Evolutionary conservation across 2,329 filamentous ascomycete species (phyloP).

Genomic region (Nemania serpens): DNA sequence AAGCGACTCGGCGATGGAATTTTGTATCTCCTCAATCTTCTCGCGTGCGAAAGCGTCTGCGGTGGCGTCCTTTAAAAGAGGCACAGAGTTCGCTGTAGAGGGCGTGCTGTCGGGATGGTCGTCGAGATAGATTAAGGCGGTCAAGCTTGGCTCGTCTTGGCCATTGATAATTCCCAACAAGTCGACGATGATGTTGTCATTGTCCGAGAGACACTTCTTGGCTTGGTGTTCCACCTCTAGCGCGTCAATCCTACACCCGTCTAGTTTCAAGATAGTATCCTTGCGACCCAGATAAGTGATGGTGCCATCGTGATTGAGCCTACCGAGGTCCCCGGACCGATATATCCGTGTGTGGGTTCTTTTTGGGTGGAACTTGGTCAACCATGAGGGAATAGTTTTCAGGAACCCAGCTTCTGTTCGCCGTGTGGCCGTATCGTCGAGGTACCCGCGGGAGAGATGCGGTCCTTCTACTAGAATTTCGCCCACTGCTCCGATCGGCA

Average conservation of each 20-base stretch:
- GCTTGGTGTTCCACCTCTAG: conserved; percentile 29
- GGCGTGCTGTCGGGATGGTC: conserved; percentile 21
- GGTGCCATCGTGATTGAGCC: conserved; percentile 23
- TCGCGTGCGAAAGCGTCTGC: conserved; percentile 14
- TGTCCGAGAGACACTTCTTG: conserved; percentile 26
- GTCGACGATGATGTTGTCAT: conserved; percentile 28
- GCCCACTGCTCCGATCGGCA: conserved; percentile 25
- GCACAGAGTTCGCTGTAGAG: conserved; percentile 8
- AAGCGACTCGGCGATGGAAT: conserved; percentile 23
- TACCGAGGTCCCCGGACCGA: conserved; percentile 25
- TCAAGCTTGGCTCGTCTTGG: conserved; percentile 27
- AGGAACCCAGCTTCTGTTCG: conserved; percentile 26
- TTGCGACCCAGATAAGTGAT: conserved; percentile 26
- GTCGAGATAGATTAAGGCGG: conserved; percentile 28
- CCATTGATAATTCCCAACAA: conserved; percentile 25
- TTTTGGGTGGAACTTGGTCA: conserved; percentile 20
- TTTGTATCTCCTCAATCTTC: conserved; percentile 25
- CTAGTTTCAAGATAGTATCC: conserved; percentile 28
- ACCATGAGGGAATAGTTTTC: conserved; percentile 15
- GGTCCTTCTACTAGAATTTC: conserved; percentile 26
- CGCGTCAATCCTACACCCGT: conserved; percentile 29
- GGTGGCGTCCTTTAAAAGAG: conserved; percentile 22
- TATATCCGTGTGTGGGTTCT: conserved; percentile 21
- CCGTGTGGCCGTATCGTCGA: conserved; percentile 23
- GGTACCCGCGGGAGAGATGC: conserved; percentile 23